Percentiles rank a stretch among this genome's conserved stretches.
phyloP scores from a whole-genome alignment of 768 basidiomycete species.

The Rhizopogon salebrosus region DNA sequence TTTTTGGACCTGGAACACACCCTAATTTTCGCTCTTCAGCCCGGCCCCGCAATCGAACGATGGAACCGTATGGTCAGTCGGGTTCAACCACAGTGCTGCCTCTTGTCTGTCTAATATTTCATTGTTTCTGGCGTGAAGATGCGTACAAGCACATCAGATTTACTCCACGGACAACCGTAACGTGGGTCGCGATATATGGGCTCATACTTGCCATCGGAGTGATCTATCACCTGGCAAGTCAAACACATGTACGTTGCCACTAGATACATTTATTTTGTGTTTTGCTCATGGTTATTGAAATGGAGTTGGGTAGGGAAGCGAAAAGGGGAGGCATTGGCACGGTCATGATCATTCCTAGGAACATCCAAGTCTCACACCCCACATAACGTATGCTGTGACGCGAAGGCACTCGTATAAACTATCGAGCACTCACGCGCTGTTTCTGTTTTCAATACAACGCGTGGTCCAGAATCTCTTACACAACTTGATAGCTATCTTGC shows the following conservation, averaged over 20 bases:
- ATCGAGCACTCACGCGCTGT: neutral
- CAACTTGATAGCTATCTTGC: conserved; percentile 84
- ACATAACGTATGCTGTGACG: neutral
- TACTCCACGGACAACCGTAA: conserved; percentile 63
- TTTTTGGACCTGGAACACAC: neutral
- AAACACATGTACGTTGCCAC: conserved; percentile 31
- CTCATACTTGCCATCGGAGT: conserved; percentile 60
- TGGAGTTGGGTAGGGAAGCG: conserved; percentile 52
- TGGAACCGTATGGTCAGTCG: conserved; percentile 55
- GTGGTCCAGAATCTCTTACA: conserved; percentile 71
- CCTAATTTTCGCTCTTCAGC: conserved; percentile 9
- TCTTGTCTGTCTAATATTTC: neutral
- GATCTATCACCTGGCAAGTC: conserved; percentile 40
- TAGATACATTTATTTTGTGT: conserved; percentile 9
- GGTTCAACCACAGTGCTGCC: conserved; percentile 1
- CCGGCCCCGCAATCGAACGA: conserved; percentile 59
- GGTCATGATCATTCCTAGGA: conserved; percentile 13
- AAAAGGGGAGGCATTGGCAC: conserved; percentile 37
- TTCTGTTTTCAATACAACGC: neutral
- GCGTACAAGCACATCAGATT: conserved; percentile 80
- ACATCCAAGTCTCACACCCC: neutral
- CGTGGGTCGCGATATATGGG: conserved; percentile 57
- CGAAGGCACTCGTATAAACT: neutral
- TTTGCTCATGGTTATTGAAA: conserved; percentile 18
- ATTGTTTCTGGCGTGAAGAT: conserved; percentile 59